These are phyloP conservation scores for Fusarium caatingaense DNA, from an alignment of 2,329 filamentous ascomycete species.

Conservation along the genomic window DNA sequence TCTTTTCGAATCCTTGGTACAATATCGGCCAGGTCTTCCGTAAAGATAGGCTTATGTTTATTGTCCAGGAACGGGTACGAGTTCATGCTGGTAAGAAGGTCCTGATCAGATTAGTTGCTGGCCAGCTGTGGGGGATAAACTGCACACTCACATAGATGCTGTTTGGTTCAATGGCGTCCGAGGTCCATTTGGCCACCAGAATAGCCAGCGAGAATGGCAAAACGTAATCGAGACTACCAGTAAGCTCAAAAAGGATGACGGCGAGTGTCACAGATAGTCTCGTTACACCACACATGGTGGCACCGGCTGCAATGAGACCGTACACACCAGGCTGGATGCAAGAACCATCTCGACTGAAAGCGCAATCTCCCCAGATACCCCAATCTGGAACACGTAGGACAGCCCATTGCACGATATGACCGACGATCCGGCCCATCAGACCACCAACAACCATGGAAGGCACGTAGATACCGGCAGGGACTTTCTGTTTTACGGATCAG, in stretches of 20 bases:
- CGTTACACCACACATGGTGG: conserved; percentile 98
- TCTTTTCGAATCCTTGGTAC: conserved; percentile 79
- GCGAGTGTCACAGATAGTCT: conserved; percentile 91
- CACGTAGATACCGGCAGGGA: conserved; percentile 96
- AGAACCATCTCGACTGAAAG: conserved; percentile 75
- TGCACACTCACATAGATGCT: conserved; percentile 81
- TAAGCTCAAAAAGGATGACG: conserved; percentile 95
- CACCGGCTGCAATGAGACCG: conserved; percentile 91
- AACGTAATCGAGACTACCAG: conserved; percentile 93
- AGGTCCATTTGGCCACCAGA: conserved; percentile 97
- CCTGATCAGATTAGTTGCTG: conserved; percentile 58
- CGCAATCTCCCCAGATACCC: conserved; percentile 79
- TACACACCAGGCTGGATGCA: conserved; percentile 98
- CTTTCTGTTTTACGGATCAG: conserved; percentile 68
- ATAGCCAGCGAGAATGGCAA: conserved; percentile 93
- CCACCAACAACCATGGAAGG: conserved; percentile 99
- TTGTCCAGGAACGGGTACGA: conserved; percentile 98
- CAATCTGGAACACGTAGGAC: conserved; percentile 79
- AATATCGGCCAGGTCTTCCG: conserved; percentile 87
- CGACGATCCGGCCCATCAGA: conserved; percentile 87
- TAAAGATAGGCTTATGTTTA: conserved; percentile 92
- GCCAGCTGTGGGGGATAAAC: too few relatives aligned
- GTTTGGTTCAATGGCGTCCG: conserved; percentile 91
- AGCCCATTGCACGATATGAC: conserved; percentile 84
- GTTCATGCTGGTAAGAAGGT: conserved; percentile 96